Base-by-base conservation (phyloP, 352 stramenopile genomes). In the Globisporangium barbulae region DNA sequence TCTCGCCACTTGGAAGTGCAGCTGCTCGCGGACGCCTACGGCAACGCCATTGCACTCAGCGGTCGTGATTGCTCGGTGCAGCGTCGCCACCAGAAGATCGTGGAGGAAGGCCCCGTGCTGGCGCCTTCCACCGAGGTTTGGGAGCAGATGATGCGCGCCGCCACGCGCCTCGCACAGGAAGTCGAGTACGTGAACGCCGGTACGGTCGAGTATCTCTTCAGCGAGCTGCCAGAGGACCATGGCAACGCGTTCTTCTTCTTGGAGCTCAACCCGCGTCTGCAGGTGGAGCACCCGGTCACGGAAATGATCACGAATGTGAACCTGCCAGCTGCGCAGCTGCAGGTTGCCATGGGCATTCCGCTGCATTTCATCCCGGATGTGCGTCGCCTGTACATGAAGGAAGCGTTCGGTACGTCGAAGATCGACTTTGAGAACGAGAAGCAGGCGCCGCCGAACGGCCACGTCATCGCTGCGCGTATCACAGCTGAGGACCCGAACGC, bases 131-230 rank as follows among this genome's bases (percentile, higher is more conserved):
- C 93, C 0, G 93, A 98, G 37, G 90, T 99, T 19, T 99, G 97
- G 97, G 84, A 90, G 54, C 59, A 98, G 64, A 99, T 99, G 98
- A 98, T 99, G 90, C 77, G 95, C 25, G 97, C 97, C 3, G 98
- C 98, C 19, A 96, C 99, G 15, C 82, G 88, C 6, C 83, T 99
- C 2, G 97, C 98, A 31, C 98, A 99, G 80, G 96, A 98, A 65
- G 97, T 99, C 13, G 87, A 97, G 65, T 99, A 99, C 79, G 91
- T 94, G 41, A 99, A 99, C 81, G 98, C 97, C 17, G 98, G 98
- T 57, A 99, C 98, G 5, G 98, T 99, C 33, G 98, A 99, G 82
- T 99, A 99, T 79, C 84, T 99, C 8, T 99, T 99, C 79, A 98
- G 91, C 30, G 97, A 99, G 74, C 69, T 93, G 55, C 84, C 83